Base-by-base conservation (phyloP, 2,329 filamentous ascomycete species). In the Fusarium agapanthi region DNA sequence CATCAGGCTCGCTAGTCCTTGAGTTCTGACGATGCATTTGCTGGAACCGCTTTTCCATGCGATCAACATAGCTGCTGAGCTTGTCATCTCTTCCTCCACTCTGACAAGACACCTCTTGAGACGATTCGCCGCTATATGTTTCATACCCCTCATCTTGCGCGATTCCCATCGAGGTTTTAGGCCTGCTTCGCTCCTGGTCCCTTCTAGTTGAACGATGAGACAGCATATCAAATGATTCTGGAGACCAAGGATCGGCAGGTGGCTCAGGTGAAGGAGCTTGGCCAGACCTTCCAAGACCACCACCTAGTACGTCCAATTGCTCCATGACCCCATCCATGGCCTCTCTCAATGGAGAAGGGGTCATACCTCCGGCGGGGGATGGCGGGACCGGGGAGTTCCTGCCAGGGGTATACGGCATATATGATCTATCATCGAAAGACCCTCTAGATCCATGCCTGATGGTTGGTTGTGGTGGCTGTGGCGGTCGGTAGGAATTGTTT, bases 291-390 rank as follows among this genome's bases (percentile, higher is more conserved):
- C 92, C 77, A 15, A 71, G 37, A 15, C 71, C 67, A 18, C 69
- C 78, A 28, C 79, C 81, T 86, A 99, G 93, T 67, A 95, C 95
- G 79, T 97, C 92, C 47, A 99, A 83, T 62, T 96, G 97, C 73
- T 96, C 94, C 90, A 98, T 98, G 8, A 99, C 95, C 81, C 97
- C 95, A 79, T 98, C 95, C 95, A 99, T 99, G 3, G 96, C 96
- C 80, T 95, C 94, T 66, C 96, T 89, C 7, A 99, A 84, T 1
- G 96, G 96, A 6, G 96, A 98, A 3, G 96, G 96, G 0, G 96
- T 99, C 80, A 93, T 85, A 48, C 87, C 89, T 43, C 85, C 84
- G 50, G 87, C 89, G 5, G 93, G 90, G 10, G 94, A 95, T 8
- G 90, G 90, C 6, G 91, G 91, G 40, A 85, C 86, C 1, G 92